Base-by-base conservation (phyloP, 306 rosid species). In the Chamaecrista fasciculata region DNA sequence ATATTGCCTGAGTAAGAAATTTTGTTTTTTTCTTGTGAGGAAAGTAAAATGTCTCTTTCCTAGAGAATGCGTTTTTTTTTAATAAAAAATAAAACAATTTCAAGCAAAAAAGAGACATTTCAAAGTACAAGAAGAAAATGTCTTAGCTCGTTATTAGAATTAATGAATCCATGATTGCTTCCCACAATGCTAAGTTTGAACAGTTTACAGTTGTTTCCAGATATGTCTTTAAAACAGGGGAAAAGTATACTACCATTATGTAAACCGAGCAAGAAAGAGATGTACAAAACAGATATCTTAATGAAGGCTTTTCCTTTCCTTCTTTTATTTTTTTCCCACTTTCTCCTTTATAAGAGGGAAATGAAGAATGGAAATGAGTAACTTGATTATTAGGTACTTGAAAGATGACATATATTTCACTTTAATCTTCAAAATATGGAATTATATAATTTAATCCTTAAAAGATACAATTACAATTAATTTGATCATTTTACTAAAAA, bases 321-420 rank as follows among this genome's bases (percentile, higher is more conserved):
- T 5, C 20, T 44, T 15, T 1, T 3, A 4, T 15, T 15, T 44
- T 44, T 4, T n/a, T 31, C 8, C n/a, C 4, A 7, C 57, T 66
- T 65, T 9, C 46, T 23, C 53, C 62, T 73, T 26, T 60, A 68
- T 19, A 56, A 43, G 11, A 51, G 56, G 53, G 43, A 64, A 67
- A 56, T 56, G 71, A 77, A 31, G n/a, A n/a, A n/a, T n/a, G 42
- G 21, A 67, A 67, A 25, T 15, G 11, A 2, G 62, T n/a, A n/a
- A n/a, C n/a, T n/a, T n/a, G n/a, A n/a, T n/a, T n/a, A n/a, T n/a
- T n/a, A n/a, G n/a, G n/a, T n/a, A n/a, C n/a, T n/a, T n/a, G n/a
- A n/a, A n/a, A n/a, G n/a, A n/a, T n/a, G n/a, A n/a, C n/a, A n/a
- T n/a, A n/a, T n/a, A n/a, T n/a, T n/a, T n/a, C n/a, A n/a, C n/a